These are phyloP conservation scores for Atkinsonella texensis DNA, from an alignment of 2,329 filamentous ascomycete genomes.

Conservation along the genomic window DNA sequence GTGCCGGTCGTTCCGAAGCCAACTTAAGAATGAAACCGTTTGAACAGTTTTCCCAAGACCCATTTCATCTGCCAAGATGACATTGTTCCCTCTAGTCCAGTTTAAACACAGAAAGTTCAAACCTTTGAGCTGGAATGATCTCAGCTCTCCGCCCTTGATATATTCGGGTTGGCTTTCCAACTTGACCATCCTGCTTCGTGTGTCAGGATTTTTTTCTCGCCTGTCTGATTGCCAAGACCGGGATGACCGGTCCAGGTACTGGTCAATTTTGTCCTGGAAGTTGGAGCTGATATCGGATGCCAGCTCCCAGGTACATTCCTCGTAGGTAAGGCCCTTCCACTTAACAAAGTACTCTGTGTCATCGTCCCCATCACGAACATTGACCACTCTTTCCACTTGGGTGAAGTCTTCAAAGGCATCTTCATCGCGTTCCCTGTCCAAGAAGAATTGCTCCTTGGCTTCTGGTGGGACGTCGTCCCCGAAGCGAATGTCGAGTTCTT, in stretches of 20 bases:
- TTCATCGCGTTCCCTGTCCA: constrained; percentile 85
- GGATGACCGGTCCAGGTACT: constrained; percentile 72
- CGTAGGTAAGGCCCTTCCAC: constrained; percentile 91
- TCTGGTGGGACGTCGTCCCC: constrained; percentile 70
- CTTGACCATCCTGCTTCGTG: constrained; percentile 60
- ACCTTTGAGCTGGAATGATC: constrained; percentile 87
- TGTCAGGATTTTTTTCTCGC: constrained; percentile 62
- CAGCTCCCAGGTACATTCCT: constrained; percentile 87
- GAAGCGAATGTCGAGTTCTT: constrained; percentile 66
- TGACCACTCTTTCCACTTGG: constrained; percentile 86
- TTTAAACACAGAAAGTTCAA: constrained; percentile 94
- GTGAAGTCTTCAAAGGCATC: constrained; percentile 85
- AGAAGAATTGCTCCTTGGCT: constrained; percentile 83
- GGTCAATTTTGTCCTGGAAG: constrained; percentile 83
- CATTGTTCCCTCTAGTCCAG: constrained; percentile 88
- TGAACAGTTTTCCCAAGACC: constrained; percentile 96
- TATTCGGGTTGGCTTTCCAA: constrained; percentile 76
- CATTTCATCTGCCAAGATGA: constrained; percentile 98
- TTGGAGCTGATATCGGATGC: constrained; percentile 62
- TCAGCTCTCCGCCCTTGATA: constrained; percentile 70
- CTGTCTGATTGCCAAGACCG: constrained; percentile 72
- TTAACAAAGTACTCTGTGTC: constrained; percentile 88
- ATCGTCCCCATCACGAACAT: constrained; percentile 65
- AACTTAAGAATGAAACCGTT: constrained; percentile 93
- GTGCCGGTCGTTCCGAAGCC: constrained; percentile 77